A percentile compares a stretch with the other conserved stretches of the same genome.
phyloP scores from a whole-genome alignment of 352 stramenopile genomes.

The Labyrinthula sp. region DNA sequence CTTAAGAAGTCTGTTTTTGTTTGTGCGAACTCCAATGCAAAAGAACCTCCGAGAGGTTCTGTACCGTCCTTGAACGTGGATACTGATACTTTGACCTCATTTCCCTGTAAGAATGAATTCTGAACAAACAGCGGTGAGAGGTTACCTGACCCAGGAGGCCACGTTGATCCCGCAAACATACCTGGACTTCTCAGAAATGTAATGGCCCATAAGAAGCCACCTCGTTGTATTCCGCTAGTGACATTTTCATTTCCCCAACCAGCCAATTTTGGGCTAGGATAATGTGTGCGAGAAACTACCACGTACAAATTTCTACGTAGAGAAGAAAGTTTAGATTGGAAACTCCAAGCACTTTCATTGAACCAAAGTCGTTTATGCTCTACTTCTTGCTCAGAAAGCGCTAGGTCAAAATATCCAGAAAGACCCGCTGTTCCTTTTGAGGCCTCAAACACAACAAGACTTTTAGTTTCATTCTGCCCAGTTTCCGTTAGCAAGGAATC shows the following conservation, averaged over 20 bases:
- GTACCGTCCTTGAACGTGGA: conserved; percentile 34
- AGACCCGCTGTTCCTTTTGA: conserved; percentile 58
- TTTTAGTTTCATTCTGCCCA: conserved; percentile 31
- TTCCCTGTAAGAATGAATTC: conserved; percentile 30
- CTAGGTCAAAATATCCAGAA: conserved; percentile 59
- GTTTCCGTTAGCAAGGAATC: conserved; percentile 18
- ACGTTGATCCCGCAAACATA: conserved; percentile 42
- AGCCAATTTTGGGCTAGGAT: conserved; percentile 52
- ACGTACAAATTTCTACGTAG: too few species aligned
- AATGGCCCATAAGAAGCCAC: conserved; percentile 47
- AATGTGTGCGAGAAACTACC: conserved; percentile 58
- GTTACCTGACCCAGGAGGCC: conserved; percentile 47
- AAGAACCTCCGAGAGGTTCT: conserved; percentile 40
- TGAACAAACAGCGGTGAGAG: conserved; percentile 40
- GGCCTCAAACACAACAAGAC: conserved; percentile 48
- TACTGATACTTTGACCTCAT: conserved; percentile 31
- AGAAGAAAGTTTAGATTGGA: too few species aligned
- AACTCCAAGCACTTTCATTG: too few species aligned
- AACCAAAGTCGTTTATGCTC: too few species aligned
- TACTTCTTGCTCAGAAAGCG: too few species aligned
- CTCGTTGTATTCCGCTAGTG: conserved; percentile 45
- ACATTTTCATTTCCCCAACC: conserved; percentile 68
- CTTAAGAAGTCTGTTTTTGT: conserved; percentile 36
- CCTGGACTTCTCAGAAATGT: conserved; percentile 49
- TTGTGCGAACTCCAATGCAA: conserved; percentile 36